These are phyloP conservation scores for Penicillium lagena DNA, from an alignment of 495 filamentous ascomycete species.

Conservation along the genomic window DNA sequence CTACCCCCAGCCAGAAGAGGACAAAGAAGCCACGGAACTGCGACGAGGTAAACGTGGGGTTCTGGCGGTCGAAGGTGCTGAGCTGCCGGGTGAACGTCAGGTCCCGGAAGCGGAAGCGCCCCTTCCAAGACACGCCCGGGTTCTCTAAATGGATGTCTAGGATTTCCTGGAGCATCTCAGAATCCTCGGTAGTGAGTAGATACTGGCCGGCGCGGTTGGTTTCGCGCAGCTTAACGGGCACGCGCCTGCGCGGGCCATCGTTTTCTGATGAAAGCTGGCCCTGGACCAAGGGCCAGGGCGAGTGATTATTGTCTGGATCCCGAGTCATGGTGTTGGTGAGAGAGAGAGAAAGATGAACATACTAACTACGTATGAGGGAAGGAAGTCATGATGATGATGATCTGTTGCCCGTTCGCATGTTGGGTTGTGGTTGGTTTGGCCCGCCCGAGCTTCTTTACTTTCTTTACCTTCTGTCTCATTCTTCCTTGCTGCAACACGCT, in stretches of 20 bases:
- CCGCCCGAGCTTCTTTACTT: background rate
- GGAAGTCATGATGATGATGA: no score
- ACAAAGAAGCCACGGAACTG: conserved; percentile 73
- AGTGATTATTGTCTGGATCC: no score
- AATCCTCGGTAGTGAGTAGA: conserved; percentile 50
- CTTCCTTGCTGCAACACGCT: no score
- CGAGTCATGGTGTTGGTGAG: no score
- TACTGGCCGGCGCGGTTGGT: conserved; percentile 40
- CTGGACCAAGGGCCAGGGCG: no score
- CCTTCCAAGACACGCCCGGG: conserved; percentile 30
- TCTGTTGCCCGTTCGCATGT: no score
- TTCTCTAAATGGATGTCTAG: conserved; percentile 33
- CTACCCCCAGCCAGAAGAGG: conserved; percentile 65
- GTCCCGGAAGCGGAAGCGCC: conserved; percentile 50
- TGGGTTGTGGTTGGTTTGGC: no score
- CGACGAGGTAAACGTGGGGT: conserved; percentile 46
- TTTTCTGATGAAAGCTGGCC: background rate
- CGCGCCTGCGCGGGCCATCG: conserved; percentile 7
- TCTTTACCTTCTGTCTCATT: background rate
- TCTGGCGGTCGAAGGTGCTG: conserved; percentile 65
- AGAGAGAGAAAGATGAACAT: no score
- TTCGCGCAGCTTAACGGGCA: conserved; percentile 41
- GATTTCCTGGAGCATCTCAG: conserved; percentile 39
- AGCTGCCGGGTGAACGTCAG: conserved; percentile 63
- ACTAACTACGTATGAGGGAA: no score